phyloP scores from a whole-genome alignment of 371 early-diverging fungal species.

The Rhizopus sp. region DNA sequence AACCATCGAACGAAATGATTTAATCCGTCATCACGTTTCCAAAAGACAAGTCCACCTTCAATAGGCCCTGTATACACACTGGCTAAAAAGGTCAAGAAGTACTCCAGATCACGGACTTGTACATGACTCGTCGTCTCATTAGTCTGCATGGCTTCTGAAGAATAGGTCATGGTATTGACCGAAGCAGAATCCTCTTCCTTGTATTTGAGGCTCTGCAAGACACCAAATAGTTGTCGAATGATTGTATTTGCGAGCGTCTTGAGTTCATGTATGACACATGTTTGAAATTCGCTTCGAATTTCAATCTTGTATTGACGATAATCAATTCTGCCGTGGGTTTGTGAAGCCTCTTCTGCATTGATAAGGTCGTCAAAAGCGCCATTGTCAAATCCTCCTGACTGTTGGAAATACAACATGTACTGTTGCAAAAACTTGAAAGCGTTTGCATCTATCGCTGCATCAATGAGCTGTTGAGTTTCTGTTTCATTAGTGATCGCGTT shows the following conservation, averaged over 20 bases:
- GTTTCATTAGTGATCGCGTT: conserved; percentile 55
- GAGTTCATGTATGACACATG: conserved; percentile 53
- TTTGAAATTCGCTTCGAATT: conserved; percentile 51
- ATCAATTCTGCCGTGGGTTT: conserved; percentile 28
- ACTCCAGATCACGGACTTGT: conserved; percentile 63
- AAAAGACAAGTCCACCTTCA: conserved; percentile 78
- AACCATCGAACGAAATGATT: conserved; percentile 77
- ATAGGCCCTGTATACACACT: conserved; percentile 70
- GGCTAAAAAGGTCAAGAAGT: conserved; percentile 68
- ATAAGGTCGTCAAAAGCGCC: conserved; percentile 15
- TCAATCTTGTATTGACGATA: conserved; percentile 42
- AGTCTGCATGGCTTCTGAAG: neutral
- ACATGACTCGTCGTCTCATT: conserved; percentile 5
- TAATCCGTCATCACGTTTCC: conserved; percentile 64
- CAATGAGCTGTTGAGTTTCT: conserved; percentile 58
- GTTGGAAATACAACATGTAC: conserved; percentile 65
- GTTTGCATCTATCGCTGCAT: conserved; percentile 52
- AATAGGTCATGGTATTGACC: neutral
- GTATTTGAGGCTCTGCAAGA: conserved; percentile 67
- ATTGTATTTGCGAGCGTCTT: conserved; percentile 46
- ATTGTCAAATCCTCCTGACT: conserved; percentile 37
- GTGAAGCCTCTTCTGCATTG: conserved; percentile 6
- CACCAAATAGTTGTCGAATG: conserved; percentile 54
- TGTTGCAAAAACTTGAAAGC: conserved; percentile 74
- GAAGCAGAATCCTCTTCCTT: conserved; percentile 68